Evolutionary conservation across 164 flowering plant genomes (phyloP).

Genomic region (Tetracentron sinense): DNA sequence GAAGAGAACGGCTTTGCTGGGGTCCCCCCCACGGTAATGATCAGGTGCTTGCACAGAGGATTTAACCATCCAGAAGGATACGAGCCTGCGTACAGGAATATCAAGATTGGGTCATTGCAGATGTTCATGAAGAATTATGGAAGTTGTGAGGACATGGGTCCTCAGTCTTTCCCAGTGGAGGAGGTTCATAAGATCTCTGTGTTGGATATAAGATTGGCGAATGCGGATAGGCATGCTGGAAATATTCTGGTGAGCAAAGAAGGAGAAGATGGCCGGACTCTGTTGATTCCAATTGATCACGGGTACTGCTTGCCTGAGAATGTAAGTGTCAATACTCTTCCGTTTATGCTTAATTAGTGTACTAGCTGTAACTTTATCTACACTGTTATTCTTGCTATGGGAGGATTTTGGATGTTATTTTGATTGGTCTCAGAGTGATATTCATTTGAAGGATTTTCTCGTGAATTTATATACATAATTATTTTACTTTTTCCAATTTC

Average conservation of each 20-base stretch:
- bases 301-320: slow-evolving; percentile 80
- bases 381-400: no score
- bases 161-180: slow-evolving; percentile 59
- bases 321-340: slow-evolving; percentile 32
- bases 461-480: no score
- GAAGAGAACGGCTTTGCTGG: slow-evolving; percentile 62
- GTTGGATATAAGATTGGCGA: slow-evolving; percentile 70
- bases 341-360: slow-evolving; percentile 1
- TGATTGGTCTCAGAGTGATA: no score
- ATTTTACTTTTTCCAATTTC: no score
- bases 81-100: slow-evolving; percentile 18
- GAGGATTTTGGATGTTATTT: no score
- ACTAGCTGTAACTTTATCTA: no score
- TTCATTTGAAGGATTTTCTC: no score
- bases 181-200: slow-evolving; percentile 75
- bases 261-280: slow-evolving; percentile 36
- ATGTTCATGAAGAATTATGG: slow-evolving; percentile 64
- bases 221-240: slow-evolving; percentile 82
- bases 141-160: slow-evolving; percentile 84
- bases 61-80: slow-evolving; percentile 61
- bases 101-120: slow-evolving; percentile 78
- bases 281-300: slow-evolving; percentile 78
- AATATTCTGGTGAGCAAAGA: slow-evolving; percentile 57
- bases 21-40: slow-evolving; percentile 68
- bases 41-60: slow-evolving; percentile 51